Evolutionary conservation across 495 filamentous ascomycete genomes (phyloP), one percentile per base, ranked within the genome.

Genomic region (Cairneyella variabilis): DNA sequence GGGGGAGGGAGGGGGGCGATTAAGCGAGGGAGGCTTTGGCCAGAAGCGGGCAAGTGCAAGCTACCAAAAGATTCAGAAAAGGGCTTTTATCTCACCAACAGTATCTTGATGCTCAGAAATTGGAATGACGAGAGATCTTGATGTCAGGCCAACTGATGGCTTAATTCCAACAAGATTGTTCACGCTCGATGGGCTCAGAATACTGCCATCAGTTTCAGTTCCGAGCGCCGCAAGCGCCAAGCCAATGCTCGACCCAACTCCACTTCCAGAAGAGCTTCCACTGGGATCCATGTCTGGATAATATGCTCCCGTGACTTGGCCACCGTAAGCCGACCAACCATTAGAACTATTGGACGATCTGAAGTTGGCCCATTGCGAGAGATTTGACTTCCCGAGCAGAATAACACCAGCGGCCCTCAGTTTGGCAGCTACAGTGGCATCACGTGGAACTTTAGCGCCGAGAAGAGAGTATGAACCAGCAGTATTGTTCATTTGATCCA

Each of bases 61-160:
- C n/a, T n/a, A n/a, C n/a, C n/a, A n/a, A n/a, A n/a, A n/a, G n/a
- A n/a, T n/a, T n/a, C n/a, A n/a, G n/a, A n/a, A 14, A 6, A 32
- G 28, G 6, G 6, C 28, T 32, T 6, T 32, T 32, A 32, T 23
- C 43, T 51, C 12, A 38, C 51, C 84, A 22, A 85, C 69, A 0
- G 83, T 86, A 57, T 88, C 85, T 62, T 83, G 82, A 55, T 75
- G 78, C 61, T 80, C 66, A 30, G 69, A 76, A 47, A 85, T 76
- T 16, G 84, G 84, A 22, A 88, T 78, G 16, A 85, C 82, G 18
- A 83, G 69, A 48, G 75, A 64, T 9, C 82, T 68, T 14, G 78
- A 83, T 8, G 81, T 86, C n/a, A 85, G 71, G 0, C 85, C 85
- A 10, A 86, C 82, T 0, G 83, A 85, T 10, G 85, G 84, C 65